These are phyloP conservation scores for Nepenthes gracilis DNA, from an alignment of 148 eudicot species.

Conservation along the genomic window DNA sequence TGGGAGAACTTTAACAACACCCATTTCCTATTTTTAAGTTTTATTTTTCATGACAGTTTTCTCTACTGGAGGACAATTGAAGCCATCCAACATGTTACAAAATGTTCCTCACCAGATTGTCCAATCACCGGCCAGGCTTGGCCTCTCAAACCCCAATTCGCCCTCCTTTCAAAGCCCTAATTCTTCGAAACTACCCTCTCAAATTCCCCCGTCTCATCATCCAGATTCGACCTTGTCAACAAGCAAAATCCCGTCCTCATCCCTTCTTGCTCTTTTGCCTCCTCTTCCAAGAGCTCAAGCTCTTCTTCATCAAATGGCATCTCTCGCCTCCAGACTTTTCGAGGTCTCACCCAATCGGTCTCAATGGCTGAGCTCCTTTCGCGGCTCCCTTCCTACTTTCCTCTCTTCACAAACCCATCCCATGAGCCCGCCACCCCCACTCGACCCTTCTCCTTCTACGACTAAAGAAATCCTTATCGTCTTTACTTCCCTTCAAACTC, in stretches of 20 bases:
- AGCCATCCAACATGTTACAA: constrained; percentile 16
- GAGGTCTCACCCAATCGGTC: constrained; percentile 80
- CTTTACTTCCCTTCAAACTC: constrained; percentile 73
- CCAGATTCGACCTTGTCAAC: constrained; percentile 31
- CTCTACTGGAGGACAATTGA: too few species aligned
- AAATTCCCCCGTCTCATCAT: constrained; percentile 40
- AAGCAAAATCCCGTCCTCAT: constrained; percentile 38
- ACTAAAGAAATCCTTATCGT: constrained; percentile 56
- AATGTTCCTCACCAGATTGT: constrained; percentile 38
- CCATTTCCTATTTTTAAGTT: too few species aligned
- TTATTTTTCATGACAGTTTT: too few species aligned
- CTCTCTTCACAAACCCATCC: constrained; percentile 49
- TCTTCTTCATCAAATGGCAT: constrained; percentile 74
- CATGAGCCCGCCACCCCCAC: constrained; percentile 14
- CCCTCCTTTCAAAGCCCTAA: constrained; percentile 66
- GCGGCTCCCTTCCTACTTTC: constrained; percentile 78
- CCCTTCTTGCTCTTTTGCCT: constrained; percentile 76
- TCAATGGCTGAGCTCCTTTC: constrained; percentile 71
- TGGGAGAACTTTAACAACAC: too few species aligned
- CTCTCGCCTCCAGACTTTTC: constrained; percentile 62
- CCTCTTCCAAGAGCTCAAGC: constrained; percentile 82
- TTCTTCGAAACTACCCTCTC: constrained; percentile 51
- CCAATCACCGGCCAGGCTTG: constrained; percentile 85
- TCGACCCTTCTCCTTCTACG: constrained; percentile 49
- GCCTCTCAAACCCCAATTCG: constrained; percentile 84